Evolutionary conservation across 768 basidiomycete genomes (phyloP).

Genomic region (Ramaria rubella): DNA sequence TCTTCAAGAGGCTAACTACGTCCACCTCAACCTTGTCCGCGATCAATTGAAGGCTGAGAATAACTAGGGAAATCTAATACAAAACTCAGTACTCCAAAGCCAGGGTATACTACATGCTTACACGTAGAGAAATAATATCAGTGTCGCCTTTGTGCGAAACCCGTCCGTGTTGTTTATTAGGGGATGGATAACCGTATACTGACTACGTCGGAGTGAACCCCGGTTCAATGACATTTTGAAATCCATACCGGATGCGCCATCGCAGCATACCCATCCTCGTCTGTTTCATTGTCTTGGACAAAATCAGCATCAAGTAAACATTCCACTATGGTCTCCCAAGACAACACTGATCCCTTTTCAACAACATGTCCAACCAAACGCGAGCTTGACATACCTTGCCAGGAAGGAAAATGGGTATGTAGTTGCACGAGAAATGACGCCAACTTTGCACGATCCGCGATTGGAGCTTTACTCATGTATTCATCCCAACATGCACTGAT

Average conservation of each 20-base stretch:
- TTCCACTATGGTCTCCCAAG: constrained; percentile 58
- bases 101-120: constrained; percentile 17
- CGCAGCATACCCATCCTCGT: constrained; percentile 32
- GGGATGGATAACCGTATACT: constrained; percentile 36
- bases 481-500: constrained; percentile 68
- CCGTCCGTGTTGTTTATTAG: constrained; percentile 19
- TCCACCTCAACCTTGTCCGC: constrained; percentile 55
- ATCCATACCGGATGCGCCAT: constrained; percentile 37
- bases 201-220: constrained; percentile 27
- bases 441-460: constrained; percentile 50
- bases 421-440: constrained; percentile 61
- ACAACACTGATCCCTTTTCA: constrained; percentile 40
- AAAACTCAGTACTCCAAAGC: neutral
- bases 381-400: constrained; percentile 52
- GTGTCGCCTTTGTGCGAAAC: constrained; percentile 30
- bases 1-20: constrained; percentile 43
- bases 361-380: neutral
- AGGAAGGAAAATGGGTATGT: constrained; percentile 58
- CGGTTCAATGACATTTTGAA: neutral
- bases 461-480: constrained; percentile 46
- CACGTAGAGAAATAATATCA: constrained; percentile 42
- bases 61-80: constrained; percentile 45
- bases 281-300: constrained; percentile 30
- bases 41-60: constrained; percentile 60
- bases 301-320: constrained; percentile 51